Percentiles rank a stretch among this genome's conserved stretches.
Conservation (phyloP, 768 basidiomycete species). For the Macrolepiota dolichaula region DNA sequence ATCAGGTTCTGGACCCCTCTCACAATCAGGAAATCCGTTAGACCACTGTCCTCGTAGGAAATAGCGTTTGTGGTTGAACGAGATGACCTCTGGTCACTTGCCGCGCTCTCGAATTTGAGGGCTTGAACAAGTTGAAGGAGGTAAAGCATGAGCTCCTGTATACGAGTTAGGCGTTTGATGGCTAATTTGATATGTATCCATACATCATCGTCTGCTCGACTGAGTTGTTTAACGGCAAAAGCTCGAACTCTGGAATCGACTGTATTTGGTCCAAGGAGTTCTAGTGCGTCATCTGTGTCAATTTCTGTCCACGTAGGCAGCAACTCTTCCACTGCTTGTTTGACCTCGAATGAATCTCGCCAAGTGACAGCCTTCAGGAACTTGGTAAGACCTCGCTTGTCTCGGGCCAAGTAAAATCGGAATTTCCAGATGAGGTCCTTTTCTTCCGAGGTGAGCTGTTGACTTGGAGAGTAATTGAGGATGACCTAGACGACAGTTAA, state of each 20-base stretch:
- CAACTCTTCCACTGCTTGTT: constrained; percentile 95
- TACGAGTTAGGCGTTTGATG: background rate
- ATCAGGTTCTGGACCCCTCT: constrained; percentile 81
- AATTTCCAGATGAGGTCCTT: constrained; percentile 99
- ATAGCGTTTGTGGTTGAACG: constrained; percentile 70
- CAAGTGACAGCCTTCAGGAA: constrained; percentile 98
- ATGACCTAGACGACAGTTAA: constrained; percentile 58
- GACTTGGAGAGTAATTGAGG: constrained; percentile 88
- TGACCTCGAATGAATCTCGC: constrained; percentile 94
- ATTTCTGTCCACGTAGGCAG: constrained; percentile 97
- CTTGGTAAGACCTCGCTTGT: constrained; percentile 93
- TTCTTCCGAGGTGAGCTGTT: constrained; percentile 82
- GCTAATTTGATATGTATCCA: constrained; percentile 16
- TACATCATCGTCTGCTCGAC: constrained; percentile 92
- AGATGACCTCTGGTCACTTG: constrained; percentile 73
- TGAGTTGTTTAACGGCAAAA: constrained; percentile 91
- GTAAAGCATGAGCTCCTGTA: constrained; percentile 87
- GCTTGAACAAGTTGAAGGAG: constrained; percentile 96
- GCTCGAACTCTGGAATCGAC: constrained; percentile 90
- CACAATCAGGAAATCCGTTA: constrained; percentile 88
- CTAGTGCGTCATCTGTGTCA: constrained; percentile 94
- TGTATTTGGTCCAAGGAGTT: constrained; percentile 86
- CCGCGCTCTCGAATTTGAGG: constrained; percentile 89
- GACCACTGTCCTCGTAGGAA: constrained; percentile 87
- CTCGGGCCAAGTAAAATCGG: constrained; percentile 92